These are phyloP conservation scores for Alternaria consortialis DNA, from an alignment of 2,329 filamentous ascomycete genomes.

Conservation along the genomic window DNA sequence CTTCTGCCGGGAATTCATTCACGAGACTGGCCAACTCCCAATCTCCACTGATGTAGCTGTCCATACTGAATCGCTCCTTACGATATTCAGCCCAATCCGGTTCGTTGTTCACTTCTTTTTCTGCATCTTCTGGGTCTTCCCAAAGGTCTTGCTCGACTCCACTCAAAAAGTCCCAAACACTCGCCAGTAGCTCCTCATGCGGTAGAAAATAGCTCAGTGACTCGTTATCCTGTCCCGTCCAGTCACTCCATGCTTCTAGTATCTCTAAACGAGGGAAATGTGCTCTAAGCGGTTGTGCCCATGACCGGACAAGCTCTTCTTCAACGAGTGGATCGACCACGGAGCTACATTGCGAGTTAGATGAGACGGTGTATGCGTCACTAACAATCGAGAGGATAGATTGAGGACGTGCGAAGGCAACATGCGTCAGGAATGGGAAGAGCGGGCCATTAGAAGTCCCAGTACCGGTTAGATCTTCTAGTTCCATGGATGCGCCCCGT, in stretches of 20 bases:
- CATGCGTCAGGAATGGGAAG: conserved; percentile 37
- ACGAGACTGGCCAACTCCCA: conserved; percentile 24
- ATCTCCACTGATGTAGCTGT: conserved; percentile 22
- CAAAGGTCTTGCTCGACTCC: conserved; percentile 47
- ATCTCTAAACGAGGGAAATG: conserved; percentile 44
- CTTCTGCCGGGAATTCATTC: conserved; percentile 20
- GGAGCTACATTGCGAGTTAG: conserved; percentile 16
- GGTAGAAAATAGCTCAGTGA: conserved; percentile 45
- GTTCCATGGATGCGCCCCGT: not conserved
- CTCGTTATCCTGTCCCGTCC: conserved; percentile 39
- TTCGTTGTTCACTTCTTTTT: conserved; percentile 14
- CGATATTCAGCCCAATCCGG: conserved; percentile 13
- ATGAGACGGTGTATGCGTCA: conserved; percentile 27
- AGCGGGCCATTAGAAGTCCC: conserved; percentile 17
- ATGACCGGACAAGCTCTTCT: conserved; percentile 38
- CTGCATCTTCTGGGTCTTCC: conserved; percentile 38
- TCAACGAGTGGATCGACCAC: conserved; percentile 33
- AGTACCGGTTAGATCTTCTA: not conserved
- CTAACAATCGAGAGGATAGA: conserved; percentile 32
- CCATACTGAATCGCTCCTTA: conserved; percentile 26
- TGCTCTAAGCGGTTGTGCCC: conserved; percentile 36
- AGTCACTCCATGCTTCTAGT: conserved; percentile 48
- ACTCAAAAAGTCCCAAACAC: conserved; percentile 47
- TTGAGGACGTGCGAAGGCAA: conserved; percentile 42
- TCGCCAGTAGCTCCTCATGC: conserved; percentile 39